Evolutionary conservation across 345 rosid species (phyloP).

Genomic region (Bruguiera sexangula): DNA sequence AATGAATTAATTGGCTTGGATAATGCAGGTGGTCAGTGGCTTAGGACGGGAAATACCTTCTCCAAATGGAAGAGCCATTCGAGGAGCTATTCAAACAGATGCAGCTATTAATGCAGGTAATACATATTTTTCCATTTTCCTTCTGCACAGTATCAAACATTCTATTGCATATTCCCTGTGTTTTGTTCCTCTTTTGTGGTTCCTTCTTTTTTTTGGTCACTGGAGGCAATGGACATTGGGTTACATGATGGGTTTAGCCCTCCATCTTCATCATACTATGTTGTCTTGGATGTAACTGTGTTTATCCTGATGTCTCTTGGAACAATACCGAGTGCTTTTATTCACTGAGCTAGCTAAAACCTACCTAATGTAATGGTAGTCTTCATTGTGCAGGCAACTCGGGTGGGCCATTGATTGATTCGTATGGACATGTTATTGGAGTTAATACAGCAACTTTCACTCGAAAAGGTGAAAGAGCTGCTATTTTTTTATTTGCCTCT

Average conservation of each 20-base stretch:
- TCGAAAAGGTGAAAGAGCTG: constrained; percentile 53
- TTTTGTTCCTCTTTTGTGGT: neutral
- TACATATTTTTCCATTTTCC: neutral
- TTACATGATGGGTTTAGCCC: no score
- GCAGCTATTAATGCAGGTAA: constrained; percentile 79
- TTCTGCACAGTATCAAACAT: no score
- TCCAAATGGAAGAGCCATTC: constrained; percentile 73
- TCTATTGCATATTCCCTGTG: neutral
- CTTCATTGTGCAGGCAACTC: constrained; percentile 52
- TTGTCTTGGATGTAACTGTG: no score
- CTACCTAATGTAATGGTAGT: neutral
- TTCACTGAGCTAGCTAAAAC: no score
- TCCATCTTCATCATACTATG: no score
- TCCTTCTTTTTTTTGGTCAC: neutral
- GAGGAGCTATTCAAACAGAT: constrained; percentile 87
- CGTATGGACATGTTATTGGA: constrained; percentile 79
- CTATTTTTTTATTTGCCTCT: no score
- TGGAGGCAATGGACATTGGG: no score
- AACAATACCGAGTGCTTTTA: no score
- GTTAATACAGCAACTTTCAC: constrained; percentile 88
- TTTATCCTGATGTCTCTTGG: no score
- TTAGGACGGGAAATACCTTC: constrained; percentile 85
- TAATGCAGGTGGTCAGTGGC: constrained; percentile 78
- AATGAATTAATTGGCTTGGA: neutral
- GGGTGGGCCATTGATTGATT: constrained; percentile 74